Evolutionary conservation across 371 early-diverging fungal species (phyloP).

Genomic region (Mucor mucedo): DNA sequence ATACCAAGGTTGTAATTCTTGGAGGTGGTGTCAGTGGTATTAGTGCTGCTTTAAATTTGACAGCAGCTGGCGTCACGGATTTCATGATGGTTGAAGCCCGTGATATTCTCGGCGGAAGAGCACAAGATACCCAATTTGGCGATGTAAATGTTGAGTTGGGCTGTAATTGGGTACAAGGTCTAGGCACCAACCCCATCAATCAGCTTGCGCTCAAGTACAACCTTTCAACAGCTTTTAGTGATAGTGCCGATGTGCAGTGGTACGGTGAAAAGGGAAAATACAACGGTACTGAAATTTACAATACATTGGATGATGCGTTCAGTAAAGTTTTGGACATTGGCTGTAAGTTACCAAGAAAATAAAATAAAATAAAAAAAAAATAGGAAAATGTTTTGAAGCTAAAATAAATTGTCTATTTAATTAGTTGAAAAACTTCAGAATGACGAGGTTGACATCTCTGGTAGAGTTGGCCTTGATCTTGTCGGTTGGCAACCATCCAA

Average conservation of each 20-base stretch:
- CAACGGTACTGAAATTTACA: slow-evolving; percentile 30
- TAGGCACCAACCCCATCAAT: slow-evolving; percentile 51
- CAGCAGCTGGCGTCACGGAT: slow-evolving; percentile 41
- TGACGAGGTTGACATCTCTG: slow-evolving; percentile 45
- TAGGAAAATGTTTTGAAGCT: not conserved
- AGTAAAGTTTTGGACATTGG: not conserved
- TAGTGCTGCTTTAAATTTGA: slow-evolving; percentile 49
- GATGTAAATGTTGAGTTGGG: slow-evolving; percentile 45
- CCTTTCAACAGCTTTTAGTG: slow-evolving; percentile 29
- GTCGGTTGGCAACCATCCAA: slow-evolving; percentile 44
- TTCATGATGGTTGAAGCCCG: slow-evolving; percentile 54
- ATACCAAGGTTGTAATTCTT: slow-evolving; percentile 51
- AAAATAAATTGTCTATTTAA: too few relatives aligned
- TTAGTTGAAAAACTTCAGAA: slow-evolving; percentile 35
- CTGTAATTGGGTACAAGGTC: slow-evolving; percentile 60
- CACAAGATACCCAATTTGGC: slow-evolving; percentile 46
- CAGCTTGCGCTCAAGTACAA: slow-evolving; percentile 42
- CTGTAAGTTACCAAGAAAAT: not conserved
- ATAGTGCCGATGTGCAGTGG: slow-evolving; percentile 43
- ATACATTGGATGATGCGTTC: slow-evolving; percentile 29
- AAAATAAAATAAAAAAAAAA: not conserved
- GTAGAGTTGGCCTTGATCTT: slow-evolving; percentile 37
- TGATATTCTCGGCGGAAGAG: slow-evolving; percentile 48
- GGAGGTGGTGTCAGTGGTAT: slow-evolving; percentile 58
- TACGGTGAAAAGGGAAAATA: slow-evolving; percentile 36